phyloP scores from a whole-genome alignment of 192 early-diverging fungal genomes.

The Thamnidium elegans region DNA sequence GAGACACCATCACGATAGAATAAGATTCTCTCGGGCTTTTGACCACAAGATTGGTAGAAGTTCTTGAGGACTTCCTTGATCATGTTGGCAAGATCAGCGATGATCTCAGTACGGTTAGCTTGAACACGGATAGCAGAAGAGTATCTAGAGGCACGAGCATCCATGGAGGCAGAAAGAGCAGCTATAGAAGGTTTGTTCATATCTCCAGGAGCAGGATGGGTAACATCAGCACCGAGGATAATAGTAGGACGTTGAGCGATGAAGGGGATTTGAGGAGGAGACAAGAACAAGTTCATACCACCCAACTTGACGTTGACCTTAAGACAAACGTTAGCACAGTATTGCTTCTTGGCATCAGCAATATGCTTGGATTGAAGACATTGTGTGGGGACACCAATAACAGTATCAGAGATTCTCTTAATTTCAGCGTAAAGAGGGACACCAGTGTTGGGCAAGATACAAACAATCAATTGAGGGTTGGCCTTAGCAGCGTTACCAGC shows the following conservation, averaged over 20 bases:
- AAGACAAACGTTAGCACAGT: constrained; percentile 91
- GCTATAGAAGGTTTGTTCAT: constrained; percentile 69
- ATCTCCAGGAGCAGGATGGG: constrained; percentile 76
- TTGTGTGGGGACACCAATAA: constrained; percentile 85
- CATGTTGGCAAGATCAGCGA: constrained; percentile 62
- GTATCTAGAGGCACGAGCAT: constrained; percentile 60
- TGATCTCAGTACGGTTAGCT: constrained; percentile 68
- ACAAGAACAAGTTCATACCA: constrained; percentile 78
- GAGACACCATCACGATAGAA: constrained; percentile 93
- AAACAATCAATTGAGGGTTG: constrained; percentile 77
- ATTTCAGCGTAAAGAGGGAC: constrained; percentile 78
- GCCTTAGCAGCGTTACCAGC: constrained; percentile 61
- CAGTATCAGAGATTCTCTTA: constrained; percentile 85
- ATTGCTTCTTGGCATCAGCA: constrained; percentile 74
- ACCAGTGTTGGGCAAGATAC: constrained; percentile 79
- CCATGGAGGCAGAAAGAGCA: constrained; percentile 67
- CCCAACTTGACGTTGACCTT: constrained; percentile 95
- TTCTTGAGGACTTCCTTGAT: constrained; percentile 62
- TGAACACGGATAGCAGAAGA: constrained; percentile 63
- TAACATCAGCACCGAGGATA: constrained; percentile 87
- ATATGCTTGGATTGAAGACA: constrained; percentile 85
- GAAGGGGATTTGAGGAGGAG: constrained; percentile 61
- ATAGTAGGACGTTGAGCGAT: constrained; percentile 72
- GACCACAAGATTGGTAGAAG: constrained; percentile 62
- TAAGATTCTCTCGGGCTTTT: constrained; percentile 73